phyloP scores from a whole-genome alignment of 176 grass and related monocot species.

The Oryza punctata region DNA sequence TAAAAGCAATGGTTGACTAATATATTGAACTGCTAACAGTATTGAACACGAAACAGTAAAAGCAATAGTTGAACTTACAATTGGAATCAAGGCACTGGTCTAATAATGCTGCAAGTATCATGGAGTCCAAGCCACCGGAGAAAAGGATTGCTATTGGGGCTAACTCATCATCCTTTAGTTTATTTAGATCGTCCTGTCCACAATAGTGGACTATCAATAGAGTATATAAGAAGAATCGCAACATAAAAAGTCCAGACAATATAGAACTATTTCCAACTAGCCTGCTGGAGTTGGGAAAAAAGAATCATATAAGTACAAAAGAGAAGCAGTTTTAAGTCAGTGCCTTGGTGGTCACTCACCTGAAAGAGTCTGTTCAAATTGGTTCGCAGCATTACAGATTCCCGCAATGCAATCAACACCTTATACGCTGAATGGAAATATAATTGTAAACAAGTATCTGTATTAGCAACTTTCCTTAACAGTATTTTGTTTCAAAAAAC shows the following conservation, averaged over 20 bases:
- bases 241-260: background rate
- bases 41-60: constrained; percentile 9
- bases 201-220: constrained; percentile 28
- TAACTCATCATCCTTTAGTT: constrained; percentile 45
- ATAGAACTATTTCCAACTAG: background rate
- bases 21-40: background rate
- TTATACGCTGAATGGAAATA: constrained; percentile 50
- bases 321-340: background rate
- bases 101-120: constrained; percentile 91
- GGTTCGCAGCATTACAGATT: constrained; percentile 80
- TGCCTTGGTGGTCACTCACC: constrained; percentile 38
- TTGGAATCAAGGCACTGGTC: constrained; percentile 68
- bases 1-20: constrained; percentile 21
- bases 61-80: constrained; percentile 60
- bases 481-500: constrained; percentile 12
- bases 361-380: constrained; percentile 57
- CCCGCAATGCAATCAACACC: constrained; percentile 65
- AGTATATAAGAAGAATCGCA: constrained; percentile 33
- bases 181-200: constrained; percentile 51
- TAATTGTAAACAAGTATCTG: constrained; percentile 30
- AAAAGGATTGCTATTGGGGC: constrained; percentile 87
- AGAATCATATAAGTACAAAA: background rate
- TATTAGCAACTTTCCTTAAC: constrained; percentile 25
- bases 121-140: constrained; percentile 93
- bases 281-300: constrained; percentile 15